phyloP scores from a whole-genome alignment of 2,329 filamentous ascomycete species.

The Colletotrichum eleusines region DNA sequence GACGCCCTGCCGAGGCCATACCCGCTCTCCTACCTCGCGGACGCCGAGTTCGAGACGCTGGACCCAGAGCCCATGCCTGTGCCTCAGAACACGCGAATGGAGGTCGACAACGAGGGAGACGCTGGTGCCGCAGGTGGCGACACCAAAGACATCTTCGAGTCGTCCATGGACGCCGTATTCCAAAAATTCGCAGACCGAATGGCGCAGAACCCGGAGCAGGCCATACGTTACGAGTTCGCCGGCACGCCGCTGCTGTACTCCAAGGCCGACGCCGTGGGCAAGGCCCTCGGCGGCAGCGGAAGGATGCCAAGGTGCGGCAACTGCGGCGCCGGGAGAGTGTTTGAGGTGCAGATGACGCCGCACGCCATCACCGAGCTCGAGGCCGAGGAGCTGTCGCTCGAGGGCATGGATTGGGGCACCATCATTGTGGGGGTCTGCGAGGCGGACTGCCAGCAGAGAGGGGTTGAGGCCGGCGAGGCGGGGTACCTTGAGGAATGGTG shows the following conservation, averaged over 20 bases:
- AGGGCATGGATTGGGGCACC: constrained; percentile 99
- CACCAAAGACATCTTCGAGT: constrained; percentile 79
- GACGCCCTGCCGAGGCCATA: constrained; percentile 77
- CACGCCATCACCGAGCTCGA: constrained; percentile 92
- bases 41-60: constrained; percentile 92
- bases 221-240: constrained; percentile 82
- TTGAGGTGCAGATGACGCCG: constrained; percentile 93
- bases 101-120: constrained; percentile 56
- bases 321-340: constrained; percentile 81
- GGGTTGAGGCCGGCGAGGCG: constrained; percentile 70
- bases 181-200: constrained; percentile 84
- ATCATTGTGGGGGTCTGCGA: constrained; percentile 88
- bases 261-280: constrained; percentile 79
- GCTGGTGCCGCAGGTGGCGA: constrained; percentile 45
- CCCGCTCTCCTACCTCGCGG: constrained; percentile 81
- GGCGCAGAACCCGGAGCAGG: constrained; percentile 84
- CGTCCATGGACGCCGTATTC: constrained; percentile 79
- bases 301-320: constrained; percentile 79
- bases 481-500: constrained; percentile 95
- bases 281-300: constrained; percentile 61
- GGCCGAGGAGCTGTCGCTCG: constrained; percentile 74
- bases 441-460: constrained; percentile 77
- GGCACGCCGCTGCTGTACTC: constrained; percentile 84
- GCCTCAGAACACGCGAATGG: constrained; percentile 63
- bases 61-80: constrained; percentile 69